Conservation (phyloP, 345 rosid species). For the Hibiscus syriacus region DNA sequence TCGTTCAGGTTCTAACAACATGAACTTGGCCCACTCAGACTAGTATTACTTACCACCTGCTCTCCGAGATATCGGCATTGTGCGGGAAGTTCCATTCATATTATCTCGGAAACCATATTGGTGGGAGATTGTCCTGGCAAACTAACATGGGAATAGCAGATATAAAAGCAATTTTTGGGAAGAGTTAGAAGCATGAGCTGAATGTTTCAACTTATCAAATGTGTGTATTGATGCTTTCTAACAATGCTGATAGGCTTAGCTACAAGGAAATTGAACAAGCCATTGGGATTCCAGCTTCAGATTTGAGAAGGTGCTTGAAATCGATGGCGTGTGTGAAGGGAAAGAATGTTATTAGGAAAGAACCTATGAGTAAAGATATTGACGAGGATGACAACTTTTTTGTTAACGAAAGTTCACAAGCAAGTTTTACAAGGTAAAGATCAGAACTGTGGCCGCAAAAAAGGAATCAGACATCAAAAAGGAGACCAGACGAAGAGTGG, state of each 20-base stretch:
- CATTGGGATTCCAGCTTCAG: slow-evolving; percentile 73
- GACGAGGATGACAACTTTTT: slow-evolving; percentile 78
- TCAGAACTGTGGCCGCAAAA: slow-evolving; percentile 95
- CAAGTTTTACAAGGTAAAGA: too few relatives aligned
- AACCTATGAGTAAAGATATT: slow-evolving; percentile 95
- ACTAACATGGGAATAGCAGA: too few relatives aligned
- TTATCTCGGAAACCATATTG: slow-evolving; percentile 96
- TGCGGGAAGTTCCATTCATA: slow-evolving; percentile 90
- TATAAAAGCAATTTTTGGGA: too few relatives aligned
- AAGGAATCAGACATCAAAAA: slow-evolving; percentile 96
- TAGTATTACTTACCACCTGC: slow-evolving; percentile 74
- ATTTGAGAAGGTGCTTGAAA: slow-evolving; percentile 86
- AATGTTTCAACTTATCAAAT: slow-evolving; percentile 95
- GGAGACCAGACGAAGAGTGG: slow-evolving; percentile 97
- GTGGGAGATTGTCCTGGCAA: too few relatives aligned
- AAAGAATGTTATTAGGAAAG: slow-evolving; percentile 83
- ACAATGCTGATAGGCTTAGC: slow-evolving; percentile 72
- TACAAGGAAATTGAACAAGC: slow-evolving; percentile 94
- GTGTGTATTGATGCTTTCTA: slow-evolving; percentile 90
- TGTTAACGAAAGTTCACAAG: slow-evolving; percentile 82
- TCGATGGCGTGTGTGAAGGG: slow-evolving; percentile 92
- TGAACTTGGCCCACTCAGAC: slow-evolving; percentile 99
- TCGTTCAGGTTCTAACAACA: slow-evolving; percentile 88
- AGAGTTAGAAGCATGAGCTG: slow-evolving; percentile 94
- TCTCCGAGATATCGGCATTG: slow-evolving; percentile 72